Evolutionary conservation across 768 basidiomycete genomes (phyloP), one percentile per base, ranked within the genome.

Genomic region (Roridomyces roridus): DNA sequence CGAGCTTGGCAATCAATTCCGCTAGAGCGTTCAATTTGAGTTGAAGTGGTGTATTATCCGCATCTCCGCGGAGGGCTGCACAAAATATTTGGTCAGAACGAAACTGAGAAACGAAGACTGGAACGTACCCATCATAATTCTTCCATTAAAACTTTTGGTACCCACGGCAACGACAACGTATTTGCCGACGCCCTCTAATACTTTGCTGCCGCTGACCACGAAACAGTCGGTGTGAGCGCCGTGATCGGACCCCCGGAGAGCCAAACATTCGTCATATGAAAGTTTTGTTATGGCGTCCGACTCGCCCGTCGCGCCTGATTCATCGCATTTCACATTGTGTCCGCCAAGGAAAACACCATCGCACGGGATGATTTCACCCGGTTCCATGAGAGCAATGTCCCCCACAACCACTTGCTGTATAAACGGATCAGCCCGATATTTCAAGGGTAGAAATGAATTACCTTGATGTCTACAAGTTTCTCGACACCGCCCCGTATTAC

Each of bases 241-340:
- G 6, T 48, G 52, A 9, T 65, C 72, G 39, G 75, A 75, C 17
- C 78, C 67, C 46, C 79, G 74, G 46, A 84, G 72, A 8, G 78
- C 79, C 28, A 92, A 63, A 62, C 90, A 89, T 36, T 94, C 89
- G 20, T 85, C 83, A 71, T 89, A 97, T 1, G 90, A 63, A 17
- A 86, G 69, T 73, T 99, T 99, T 70, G 87, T 89, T 71, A 99
- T 95, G 15, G 95, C 89, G 71, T 99, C 96, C 8, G 91, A 92
- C 76, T 99, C 97, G 62, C 96, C 97, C 0, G 97, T 98, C 39
- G 95, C 94, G 20, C 93, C 92, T 23, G 92, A 94, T 71, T 98
- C 97, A 67, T 99, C 97, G 70, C 96, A 98, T 68, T 85, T 89
- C 64, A 98, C 89, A 62, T 94, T 94, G 73, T 98, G 93, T 20